Conservation (phyloP, 2,329 filamentous ascomycete genomes). For the Teratosphaeria nubilosa region DNA sequence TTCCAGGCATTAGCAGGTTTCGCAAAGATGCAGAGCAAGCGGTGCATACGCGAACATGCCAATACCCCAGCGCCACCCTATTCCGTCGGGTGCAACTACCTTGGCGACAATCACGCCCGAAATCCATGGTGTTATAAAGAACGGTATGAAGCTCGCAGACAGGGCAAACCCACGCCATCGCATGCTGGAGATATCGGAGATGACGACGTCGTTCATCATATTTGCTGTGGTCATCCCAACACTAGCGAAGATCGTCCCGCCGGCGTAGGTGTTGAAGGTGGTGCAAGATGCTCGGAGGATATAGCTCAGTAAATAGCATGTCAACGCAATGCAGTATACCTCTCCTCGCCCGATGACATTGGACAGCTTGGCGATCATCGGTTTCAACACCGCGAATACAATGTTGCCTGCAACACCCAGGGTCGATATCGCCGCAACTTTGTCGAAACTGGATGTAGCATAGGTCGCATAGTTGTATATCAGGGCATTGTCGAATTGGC, state of each 20-base stretch:
- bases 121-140: slow-evolving; percentile 32
- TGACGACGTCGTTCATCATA: slow-evolving; percentile 33
- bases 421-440: slow-evolving; percentile 14
- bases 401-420: slow-evolving; percentile 30
- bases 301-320: slow-evolving; percentile 29
- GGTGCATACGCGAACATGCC: slow-evolving; percentile 29
- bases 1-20: background rate
- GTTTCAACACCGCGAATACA: slow-evolving; percentile 31
- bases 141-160: slow-evolving; percentile 30
- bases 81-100: slow-evolving; percentile 24
- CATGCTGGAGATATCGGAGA: slow-evolving; percentile 33
- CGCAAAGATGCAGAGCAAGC: background rate
- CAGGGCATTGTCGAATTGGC: slow-evolving; percentile 29
- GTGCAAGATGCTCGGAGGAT: slow-evolving; percentile 29
- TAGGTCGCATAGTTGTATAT: slow-evolving; percentile 31
- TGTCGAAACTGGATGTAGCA: slow-evolving; percentile 29
- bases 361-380: slow-evolving; percentile 34
- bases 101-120: slow-evolving; percentile 33
- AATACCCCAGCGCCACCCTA: slow-evolving; percentile 38
- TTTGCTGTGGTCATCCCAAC: slow-evolving; percentile 31
- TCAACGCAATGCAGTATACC: slow-evolving; percentile 26
- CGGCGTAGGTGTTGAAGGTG: slow-evolving; percentile 28
- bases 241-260: slow-evolving; percentile 28
- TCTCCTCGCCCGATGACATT: slow-evolving; percentile 34
- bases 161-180: slow-evolving; percentile 32